Percentiles rank a stretch among this genome's conserved stretches.
These are phyloP conservation scores for Boletus eberwhitei DNA, from an alignment of 768 basidiomycete species.

Conservation along the genomic window DNA sequence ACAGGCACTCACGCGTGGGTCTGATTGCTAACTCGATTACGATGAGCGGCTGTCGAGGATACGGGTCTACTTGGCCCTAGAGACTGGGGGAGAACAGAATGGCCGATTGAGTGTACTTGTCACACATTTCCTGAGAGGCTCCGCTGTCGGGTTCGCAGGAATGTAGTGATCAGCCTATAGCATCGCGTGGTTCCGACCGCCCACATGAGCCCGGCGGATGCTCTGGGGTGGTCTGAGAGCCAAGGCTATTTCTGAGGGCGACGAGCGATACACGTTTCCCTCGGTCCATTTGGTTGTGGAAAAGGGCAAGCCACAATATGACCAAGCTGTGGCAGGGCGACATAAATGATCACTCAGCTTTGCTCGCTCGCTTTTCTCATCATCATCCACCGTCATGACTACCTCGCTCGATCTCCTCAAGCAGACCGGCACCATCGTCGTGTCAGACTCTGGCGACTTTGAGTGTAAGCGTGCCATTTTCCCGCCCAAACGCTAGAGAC, in stretches of 20 bases:
- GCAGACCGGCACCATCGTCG: conserved; percentile 91
- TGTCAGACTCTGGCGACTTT: conserved; percentile 97
- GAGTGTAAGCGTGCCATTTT: conserved; percentile 58
- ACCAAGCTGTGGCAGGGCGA: conserved; percentile 20
- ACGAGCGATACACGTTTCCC: not conserved
- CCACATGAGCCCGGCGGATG: not conserved
- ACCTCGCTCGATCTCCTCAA: conserved; percentile 84
- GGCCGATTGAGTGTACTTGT: conserved; percentile 1
- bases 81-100: not conserved
- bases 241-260: conserved; percentile 10
- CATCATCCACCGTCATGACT: conserved; percentile 54
- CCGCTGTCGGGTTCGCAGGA: conserved; percentile 8
- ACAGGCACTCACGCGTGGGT: not conserved
- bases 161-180: not conserved
- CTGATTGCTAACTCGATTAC: not conserved
- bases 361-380: not conserved
- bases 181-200: not conserved
- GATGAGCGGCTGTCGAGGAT: not conserved
- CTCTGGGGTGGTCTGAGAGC: conserved; percentile 3
- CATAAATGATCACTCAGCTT: conserved; percentile 20
- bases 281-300: conserved; percentile 19
- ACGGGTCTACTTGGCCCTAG: not conserved
- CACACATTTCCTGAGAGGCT: conserved; percentile 15
- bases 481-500: too few relatives aligned
- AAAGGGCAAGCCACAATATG: conserved; percentile 6